Evolutionary conservation across 495 filamentous ascomycete species (phyloP), one percentile per base, ranked within the genome.

Genomic region (Cenococcum geophilum): DNA sequence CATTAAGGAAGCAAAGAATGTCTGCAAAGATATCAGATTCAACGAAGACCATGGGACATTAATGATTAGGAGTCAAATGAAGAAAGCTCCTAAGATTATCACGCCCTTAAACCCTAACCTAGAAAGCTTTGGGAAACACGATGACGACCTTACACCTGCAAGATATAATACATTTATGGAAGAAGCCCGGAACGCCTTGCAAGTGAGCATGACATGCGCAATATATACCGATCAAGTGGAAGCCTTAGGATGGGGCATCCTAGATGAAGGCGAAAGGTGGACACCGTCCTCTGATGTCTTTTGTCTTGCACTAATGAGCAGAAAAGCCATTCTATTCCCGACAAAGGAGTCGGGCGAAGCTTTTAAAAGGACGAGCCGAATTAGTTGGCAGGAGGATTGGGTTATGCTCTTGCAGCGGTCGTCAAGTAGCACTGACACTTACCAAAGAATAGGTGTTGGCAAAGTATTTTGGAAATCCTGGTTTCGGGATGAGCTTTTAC

Each of bases 1-100:
- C 22, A 59, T 59, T 1, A 45, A 64, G 35, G 55, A 55, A 20
- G 49, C 56, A 20, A 59, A 59, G 36, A 64, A 64, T 36, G 21
- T 37, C 16, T 64, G 56, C 35, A 47, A 55, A 14, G n/a, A 16
- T 35, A 25, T 64, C 25, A 45, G 40, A 11, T 64, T 59, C 42
- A 49, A 64, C 27, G 35, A 59, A 12, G 20, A 42, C 12, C 43
- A 54, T 20, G 34, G 49, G 22, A 59, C 51, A 12, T 37, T 64
- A 27, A 48, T 36, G 6, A 55, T 64, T 22, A 20, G 56, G n/a
- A 35, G 34, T 37, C 20, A 8, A 36, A 18, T 59, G 20, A 64
- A 43, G 45, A 35, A 54, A 27, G 22, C 55, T 43, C 21, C 32
- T 48, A 42, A 48, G 14, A 54, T 53, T 18, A 16, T 18, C 6